Percentiles rank a stretch among this genome's conserved stretches.
Conservation (phyloP, 225 moss, liverwort and hornwort species). For the Anthoceros angustus region DNA sequence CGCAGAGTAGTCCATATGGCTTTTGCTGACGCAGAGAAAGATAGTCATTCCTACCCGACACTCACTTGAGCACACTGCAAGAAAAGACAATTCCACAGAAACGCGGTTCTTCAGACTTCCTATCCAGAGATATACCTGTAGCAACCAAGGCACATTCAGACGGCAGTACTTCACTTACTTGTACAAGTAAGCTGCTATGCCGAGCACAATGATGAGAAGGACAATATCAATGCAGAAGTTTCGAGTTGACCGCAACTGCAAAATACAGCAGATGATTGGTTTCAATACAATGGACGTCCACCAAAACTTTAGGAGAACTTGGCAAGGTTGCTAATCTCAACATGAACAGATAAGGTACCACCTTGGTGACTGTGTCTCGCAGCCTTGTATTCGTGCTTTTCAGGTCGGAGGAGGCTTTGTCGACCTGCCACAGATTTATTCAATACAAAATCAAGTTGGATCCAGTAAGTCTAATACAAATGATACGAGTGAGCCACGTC, state of each 20-base stretch:
- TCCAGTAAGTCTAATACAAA: not conserved
- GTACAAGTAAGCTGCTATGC: slow-evolving; percentile 60
- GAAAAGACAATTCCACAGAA: not conserved
- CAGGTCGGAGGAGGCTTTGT: slow-evolving; percentile 41
- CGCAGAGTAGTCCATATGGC: no score
- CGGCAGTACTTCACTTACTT: slow-evolving; percentile 8
- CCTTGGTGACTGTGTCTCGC: slow-evolving; percentile 58
- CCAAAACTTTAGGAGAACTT: slow-evolving; percentile 6
- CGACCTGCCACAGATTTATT: slow-evolving; percentile 27
- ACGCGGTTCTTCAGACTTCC: not conserved
- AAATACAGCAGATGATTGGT: not conserved
- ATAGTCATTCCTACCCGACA: not conserved
- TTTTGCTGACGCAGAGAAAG: no score
- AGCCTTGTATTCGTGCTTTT: slow-evolving; percentile 47
- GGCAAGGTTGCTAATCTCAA: not conserved
- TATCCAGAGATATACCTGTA: not conserved
- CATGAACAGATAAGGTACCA: slow-evolving; percentile 6
- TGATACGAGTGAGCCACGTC: not conserved
- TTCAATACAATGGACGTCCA: not conserved
- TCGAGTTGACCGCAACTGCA: slow-evolving; percentile 60
- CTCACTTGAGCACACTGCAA: not conserved
- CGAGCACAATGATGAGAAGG: slow-evolving; percentile 43
- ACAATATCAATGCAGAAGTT: slow-evolving; percentile 59
- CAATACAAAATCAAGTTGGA: not conserved
- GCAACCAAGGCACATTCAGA: not conserved